Evolutionary conservation across 2,329 filamentous ascomycete species (phyloP).

Genomic region (Zalaria obscura): DNA sequence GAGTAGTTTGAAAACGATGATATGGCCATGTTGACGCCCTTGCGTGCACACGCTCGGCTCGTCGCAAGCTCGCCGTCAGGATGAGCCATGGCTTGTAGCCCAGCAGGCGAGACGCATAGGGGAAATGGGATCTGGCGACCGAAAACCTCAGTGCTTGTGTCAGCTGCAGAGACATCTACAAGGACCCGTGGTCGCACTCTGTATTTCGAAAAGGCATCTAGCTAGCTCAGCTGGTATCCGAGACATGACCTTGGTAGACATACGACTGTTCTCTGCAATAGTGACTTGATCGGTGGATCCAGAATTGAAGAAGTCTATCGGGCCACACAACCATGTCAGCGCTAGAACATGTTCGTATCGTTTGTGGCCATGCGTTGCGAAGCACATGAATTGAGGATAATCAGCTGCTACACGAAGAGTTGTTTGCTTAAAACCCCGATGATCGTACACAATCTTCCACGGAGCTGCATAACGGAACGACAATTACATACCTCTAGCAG

Average conservation of each 20-base stretch:
- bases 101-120: slow-evolving; percentile 37
- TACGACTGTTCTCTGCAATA: slow-evolving; percentile 34
- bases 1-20: slow-evolving; percentile 32
- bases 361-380: not conserved
- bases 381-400: not conserved
- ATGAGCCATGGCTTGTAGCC: slow-evolving; percentile 37
- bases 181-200: slow-evolving; percentile 18
- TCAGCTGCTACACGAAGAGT: not conserved
- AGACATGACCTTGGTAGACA: too few species aligned
- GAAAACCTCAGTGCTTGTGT: slow-evolving; percentile 30
- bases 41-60: slow-evolving; percentile 29
- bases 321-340: not conserved
- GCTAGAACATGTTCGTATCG: not conserved
- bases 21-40: slow-evolving; percentile 32
- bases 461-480: not conserved
- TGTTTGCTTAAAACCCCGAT: not conserved
- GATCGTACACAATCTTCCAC: not conserved
- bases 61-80: slow-evolving; percentile 36
- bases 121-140: slow-evolving; percentile 30
- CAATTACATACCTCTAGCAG: slow-evolving; percentile 7
- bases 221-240: too few species aligned
- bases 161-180: slow-evolving; percentile 20
- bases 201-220: slow-evolving; percentile 2
- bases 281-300: slow-evolving; percentile 42
- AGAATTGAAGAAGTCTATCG: slow-evolving; percentile 41